These are phyloP conservation scores for Fusarium sublunatum DNA, from an alignment of 2,329 filamentous ascomycete genomes.

Conservation along the genomic window DNA sequence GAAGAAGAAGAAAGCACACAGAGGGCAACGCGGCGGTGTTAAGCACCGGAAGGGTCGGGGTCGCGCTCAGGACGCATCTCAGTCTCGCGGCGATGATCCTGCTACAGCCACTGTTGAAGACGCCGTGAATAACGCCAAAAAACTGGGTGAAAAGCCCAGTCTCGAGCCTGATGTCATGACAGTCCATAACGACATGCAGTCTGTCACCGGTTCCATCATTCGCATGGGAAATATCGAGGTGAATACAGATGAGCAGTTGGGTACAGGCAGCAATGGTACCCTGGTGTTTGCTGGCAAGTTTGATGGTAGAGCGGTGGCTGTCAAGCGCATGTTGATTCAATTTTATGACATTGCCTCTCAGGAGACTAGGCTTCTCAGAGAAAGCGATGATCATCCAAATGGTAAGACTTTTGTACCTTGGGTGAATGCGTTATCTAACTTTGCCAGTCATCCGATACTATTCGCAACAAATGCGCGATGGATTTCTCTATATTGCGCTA, in stretches of 20 bases:
- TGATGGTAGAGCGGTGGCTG: constrained; percentile 90
- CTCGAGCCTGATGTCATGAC: constrained; percentile 73
- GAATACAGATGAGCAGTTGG: constrained; percentile 71
- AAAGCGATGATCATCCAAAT: constrained; percentile 95
- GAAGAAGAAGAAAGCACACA: constrained; percentile 76
- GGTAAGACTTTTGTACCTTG: constrained; percentile 54
- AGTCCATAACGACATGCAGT: constrained; percentile 66
- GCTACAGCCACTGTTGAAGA: constrained; percentile 67
- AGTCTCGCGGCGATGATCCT: constrained; percentile 61
- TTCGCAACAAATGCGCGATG: constrained; percentile 86
- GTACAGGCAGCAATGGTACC: constrained; percentile 94
- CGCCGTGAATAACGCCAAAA: constrained; percentile 68
- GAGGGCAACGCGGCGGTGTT: constrained; percentile 77
- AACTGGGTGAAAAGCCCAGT: constrained; percentile 63
- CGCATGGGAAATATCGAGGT: constrained; percentile 73
- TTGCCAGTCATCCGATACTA: constrained; percentile 90
- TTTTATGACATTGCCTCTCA: constrained; percentile 96
- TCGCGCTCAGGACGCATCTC: constrained; percentile 64
- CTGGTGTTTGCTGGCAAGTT: constrained; percentile 95
- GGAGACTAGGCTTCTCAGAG: constrained; percentile 88
- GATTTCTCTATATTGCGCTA: constrained; percentile 95
- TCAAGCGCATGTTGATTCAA: constrained; percentile 96
- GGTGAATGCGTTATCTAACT: constrained; percentile 25
- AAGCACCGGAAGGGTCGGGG: constrained; percentile 72
- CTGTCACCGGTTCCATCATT: constrained; percentile 69